Evolutionary conservation across 1,284 basidiomycete genomes (phyloP).

Genomic region (Gymnopus androsaceus): DNA sequence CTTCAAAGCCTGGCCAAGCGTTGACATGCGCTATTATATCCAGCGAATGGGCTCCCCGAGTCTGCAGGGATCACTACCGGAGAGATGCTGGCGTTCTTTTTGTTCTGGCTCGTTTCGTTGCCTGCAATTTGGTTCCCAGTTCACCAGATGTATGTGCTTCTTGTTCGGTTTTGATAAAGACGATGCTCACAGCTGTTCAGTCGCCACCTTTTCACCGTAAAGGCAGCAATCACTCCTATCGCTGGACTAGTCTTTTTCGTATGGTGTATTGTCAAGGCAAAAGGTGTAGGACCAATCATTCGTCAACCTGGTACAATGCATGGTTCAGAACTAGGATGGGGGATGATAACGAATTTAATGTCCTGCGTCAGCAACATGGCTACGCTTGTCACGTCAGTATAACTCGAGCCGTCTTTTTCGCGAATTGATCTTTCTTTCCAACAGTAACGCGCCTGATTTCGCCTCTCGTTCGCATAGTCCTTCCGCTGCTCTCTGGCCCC

Average conservation of each 20-base stretch:
- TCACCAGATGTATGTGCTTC: constrained; percentile 63
- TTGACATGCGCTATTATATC: constrained; percentile 3
- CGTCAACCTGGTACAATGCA: constrained; percentile 65
- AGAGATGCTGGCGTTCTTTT: constrained; percentile 81
- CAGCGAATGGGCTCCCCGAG: constrained; percentile 67
- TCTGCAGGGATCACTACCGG: constrained; percentile 70
- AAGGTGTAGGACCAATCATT: constrained; percentile 81
- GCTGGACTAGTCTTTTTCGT: constrained; percentile 80
- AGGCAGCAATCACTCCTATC: constrained; percentile 72
- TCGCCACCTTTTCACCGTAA: constrained; percentile 80
- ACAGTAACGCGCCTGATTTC: constrained; percentile 77
- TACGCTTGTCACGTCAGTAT: constrained; percentile 64
- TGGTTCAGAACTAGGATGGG: constrained; percentile 76
- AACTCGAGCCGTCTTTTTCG: background rate
- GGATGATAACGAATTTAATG: constrained; percentile 78
- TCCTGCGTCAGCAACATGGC: constrained; percentile 82
- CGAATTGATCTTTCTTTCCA: constrained; percentile 6
- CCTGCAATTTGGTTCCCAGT: constrained; percentile 82
- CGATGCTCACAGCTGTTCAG: constrained; percentile 32
- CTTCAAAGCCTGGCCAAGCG: background rate
- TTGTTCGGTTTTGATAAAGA: constrained; percentile 13
- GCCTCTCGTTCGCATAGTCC: constrained; percentile 73
- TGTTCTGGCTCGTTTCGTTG: constrained; percentile 83
- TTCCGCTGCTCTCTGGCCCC: constrained; percentile 69
- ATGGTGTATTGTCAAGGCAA: constrained; percentile 80